Conservation (phyloP, 306 rosid genomes). For the Dryas drummondii region DNA sequence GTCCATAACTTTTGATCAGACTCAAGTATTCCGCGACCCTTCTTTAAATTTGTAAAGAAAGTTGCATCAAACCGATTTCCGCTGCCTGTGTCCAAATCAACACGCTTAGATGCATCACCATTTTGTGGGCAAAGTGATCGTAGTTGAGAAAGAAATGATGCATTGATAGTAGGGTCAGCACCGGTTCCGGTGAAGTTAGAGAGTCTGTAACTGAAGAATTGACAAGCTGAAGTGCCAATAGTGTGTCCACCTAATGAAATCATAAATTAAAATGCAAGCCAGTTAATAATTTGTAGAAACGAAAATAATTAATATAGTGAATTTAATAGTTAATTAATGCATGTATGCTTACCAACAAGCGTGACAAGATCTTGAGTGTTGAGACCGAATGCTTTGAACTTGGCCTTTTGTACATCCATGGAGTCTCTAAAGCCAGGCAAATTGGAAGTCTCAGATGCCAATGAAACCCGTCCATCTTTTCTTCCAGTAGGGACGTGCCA, state of each 20-base stretch:
- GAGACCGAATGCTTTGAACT: constrained; percentile 12
- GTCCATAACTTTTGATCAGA: constrained; percentile 61
- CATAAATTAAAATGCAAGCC: too few relatives aligned
- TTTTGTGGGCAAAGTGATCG: constrained; percentile 52
- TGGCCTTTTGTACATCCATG: neutral
- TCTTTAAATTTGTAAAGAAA: constrained; percentile 42
- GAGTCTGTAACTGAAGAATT: constrained; percentile 46
- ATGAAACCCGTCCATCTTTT: constrained; percentile 13
- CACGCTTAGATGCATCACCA: constrained; percentile 35
- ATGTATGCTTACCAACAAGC: constrained; percentile 3
- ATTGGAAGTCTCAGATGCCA: constrained; percentile 3
- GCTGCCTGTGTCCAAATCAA: constrained; percentile 49
- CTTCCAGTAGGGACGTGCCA: constrained; percentile 24
- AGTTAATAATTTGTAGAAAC: too few relatives aligned
- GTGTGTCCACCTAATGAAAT: constrained; percentile 57
- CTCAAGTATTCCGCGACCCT: constrained; percentile 48
- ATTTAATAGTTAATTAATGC: too few relatives aligned
- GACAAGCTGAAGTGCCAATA: constrained; percentile 57
- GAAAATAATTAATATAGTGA: neutral
- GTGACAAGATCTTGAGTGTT: constrained; percentile 20
- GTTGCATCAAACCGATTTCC: constrained; percentile 36
- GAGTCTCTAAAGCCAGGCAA: constrained; percentile 15
- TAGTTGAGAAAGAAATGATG: constrained; percentile 44
- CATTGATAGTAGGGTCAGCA: constrained; percentile 48
- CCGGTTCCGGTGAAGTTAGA: constrained; percentile 38